Evolutionary conservation across 2,329 filamentous ascomycete species (phyloP).

Genomic region (Triangularia setosa): DNA sequence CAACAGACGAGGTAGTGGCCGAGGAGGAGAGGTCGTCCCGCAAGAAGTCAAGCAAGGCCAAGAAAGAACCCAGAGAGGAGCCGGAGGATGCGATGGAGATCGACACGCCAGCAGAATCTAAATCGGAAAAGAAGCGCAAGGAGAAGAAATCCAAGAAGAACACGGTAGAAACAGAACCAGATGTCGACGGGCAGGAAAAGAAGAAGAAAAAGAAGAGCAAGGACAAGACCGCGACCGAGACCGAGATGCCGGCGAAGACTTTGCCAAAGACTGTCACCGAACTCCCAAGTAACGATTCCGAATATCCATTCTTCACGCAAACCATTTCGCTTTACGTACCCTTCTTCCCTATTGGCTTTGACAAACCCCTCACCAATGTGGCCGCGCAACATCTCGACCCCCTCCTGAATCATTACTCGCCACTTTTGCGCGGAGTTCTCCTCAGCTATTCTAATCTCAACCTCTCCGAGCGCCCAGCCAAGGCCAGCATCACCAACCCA

Average conservation of each 20-base stretch:
- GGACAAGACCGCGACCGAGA: constrained; percentile 28
- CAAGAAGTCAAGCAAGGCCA: constrained; percentile 36
- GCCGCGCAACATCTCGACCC: constrained; percentile 72
- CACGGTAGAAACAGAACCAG: constrained; percentile 16
- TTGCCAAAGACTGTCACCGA: constrained; percentile 34
- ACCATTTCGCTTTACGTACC: constrained; percentile 78
- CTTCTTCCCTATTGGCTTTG: constrained; percentile 67
- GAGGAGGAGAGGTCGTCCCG: constrained; percentile 37
- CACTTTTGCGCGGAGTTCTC: constrained; percentile 68
- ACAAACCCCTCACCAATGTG: constrained; percentile 65
- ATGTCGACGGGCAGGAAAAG: constrained; percentile 31
- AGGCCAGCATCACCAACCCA: constrained; percentile 39
- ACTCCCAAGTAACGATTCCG: constrained; percentile 31
- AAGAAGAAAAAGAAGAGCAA: constrained; percentile 32
- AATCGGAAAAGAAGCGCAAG: constrained; percentile 27
- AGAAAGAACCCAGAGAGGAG: constrained; percentile 11
- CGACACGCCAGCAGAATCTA: constrained; percentile 15
- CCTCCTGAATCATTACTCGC: constrained; percentile 72
- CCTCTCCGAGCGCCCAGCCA: constrained; percentile 57
- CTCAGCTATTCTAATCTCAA: constrained; percentile 68
- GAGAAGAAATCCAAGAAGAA: constrained; percentile 36
- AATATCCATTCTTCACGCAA: constrained; percentile 72
- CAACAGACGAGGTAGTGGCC: constrained; percentile 19
- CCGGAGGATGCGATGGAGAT: constrained; percentile 18
- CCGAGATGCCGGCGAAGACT: constrained; percentile 28